These are phyloP conservation scores for Phytophthora litchii DNA, from an alignment of 352 stramenopile genomes.

Conservation along the genomic window DNA sequence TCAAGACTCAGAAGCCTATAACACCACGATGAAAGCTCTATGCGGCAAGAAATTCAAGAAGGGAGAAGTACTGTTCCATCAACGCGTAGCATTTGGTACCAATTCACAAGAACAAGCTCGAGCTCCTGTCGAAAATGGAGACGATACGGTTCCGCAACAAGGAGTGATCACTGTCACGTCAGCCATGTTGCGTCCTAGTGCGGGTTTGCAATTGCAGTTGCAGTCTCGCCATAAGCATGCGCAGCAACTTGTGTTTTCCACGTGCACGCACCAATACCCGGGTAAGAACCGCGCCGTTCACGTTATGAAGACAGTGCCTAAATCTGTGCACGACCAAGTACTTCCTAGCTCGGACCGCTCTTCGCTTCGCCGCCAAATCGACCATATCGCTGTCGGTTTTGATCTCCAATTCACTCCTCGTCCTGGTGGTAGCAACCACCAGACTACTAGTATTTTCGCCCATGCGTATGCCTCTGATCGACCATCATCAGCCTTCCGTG, in stretches of 20 bases:
- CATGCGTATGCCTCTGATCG: slow-evolving; percentile 57
- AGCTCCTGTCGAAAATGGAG: slow-evolving; percentile 10
- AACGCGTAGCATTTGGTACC: slow-evolving; percentile 35
- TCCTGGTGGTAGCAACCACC: slow-evolving; percentile 33
- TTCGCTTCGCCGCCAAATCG: slow-evolving; percentile 47
- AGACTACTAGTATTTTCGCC: slow-evolving; percentile 50
- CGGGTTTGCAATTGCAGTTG: slow-evolving; percentile 32
- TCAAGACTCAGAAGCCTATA: slow-evolving; percentile 44
- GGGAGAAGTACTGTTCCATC: slow-evolving; percentile 56
- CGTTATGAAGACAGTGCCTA: slow-evolving; percentile 63
- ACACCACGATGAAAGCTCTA: slow-evolving; percentile 53
- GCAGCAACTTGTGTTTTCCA: slow-evolving; percentile 59
- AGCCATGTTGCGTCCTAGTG: slow-evolving; percentile 40
- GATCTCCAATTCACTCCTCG: slow-evolving; percentile 45
- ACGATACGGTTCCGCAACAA: slow-evolving; percentile 21
- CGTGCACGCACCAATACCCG: slow-evolving; percentile 52
- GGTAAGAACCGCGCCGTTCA: slow-evolving; percentile 51
- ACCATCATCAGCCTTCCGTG: slow-evolving; percentile 35
- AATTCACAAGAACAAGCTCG: slow-evolving; percentile 24
- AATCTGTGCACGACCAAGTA: slow-evolving; percentile 56
- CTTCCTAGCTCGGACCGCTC: slow-evolving; percentile 44
- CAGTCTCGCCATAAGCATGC: slow-evolving; percentile 45
- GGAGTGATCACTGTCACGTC: slow-evolving; percentile 44
- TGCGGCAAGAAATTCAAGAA: slow-evolving; percentile 55
- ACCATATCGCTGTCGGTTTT: slow-evolving; percentile 61